Base-by-base conservation (phyloP, 1,284 basidiomycete genomes). In the Malassezia obtusa region DNA sequence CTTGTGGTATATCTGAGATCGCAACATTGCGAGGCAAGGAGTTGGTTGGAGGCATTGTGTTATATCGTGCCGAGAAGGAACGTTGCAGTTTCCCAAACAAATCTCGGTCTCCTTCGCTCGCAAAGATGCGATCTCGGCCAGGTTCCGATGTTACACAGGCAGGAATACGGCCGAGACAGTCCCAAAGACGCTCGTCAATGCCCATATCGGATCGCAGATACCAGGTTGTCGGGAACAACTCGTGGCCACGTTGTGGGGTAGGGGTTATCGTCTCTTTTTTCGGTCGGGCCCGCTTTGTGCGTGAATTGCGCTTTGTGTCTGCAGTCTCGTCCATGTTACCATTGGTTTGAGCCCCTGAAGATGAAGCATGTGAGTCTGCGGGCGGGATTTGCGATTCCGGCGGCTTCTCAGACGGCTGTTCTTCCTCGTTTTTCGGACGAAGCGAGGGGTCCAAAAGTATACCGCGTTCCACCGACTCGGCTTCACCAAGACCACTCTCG, bases 181-280 rank as follows among this genome's bases (percentile, higher is more conserved):
- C 62, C 68, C 68, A 71, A 12, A 71, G 50, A 22, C 63, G 61
- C 49, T 65, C 62, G 45, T 62, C 63, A 19, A 67, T 57, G 32
- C 60, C 59, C 4, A 49, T 48, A 19, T 60, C 58, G 50, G 60
- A 58, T 33, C 46, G 25, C 21, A 56, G 36, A 22, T 22, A 50
- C 65, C 65, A 67, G 0, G 61, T 65, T 24, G 62, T 51, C 1
- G 65, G 65, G 37, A 59, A 67, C 14, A 65, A 51, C 38, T 64
- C 65, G 52, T 67, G 65, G 48, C 57, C 11, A 22, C 44, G 43
- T 21, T 44, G 6, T 15, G 48, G 48, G 15, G 31, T n/a, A 22
- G 48, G 22, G 24, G 36, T 43, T 15, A 48, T 35, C 30, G 43
- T 52, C 40, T 62, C 58, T 14, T 45, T 33, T 30, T 45, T 45